phyloP scores from a whole-genome alignment of 441 rosid species.

The Erodium texanum region DNA sequence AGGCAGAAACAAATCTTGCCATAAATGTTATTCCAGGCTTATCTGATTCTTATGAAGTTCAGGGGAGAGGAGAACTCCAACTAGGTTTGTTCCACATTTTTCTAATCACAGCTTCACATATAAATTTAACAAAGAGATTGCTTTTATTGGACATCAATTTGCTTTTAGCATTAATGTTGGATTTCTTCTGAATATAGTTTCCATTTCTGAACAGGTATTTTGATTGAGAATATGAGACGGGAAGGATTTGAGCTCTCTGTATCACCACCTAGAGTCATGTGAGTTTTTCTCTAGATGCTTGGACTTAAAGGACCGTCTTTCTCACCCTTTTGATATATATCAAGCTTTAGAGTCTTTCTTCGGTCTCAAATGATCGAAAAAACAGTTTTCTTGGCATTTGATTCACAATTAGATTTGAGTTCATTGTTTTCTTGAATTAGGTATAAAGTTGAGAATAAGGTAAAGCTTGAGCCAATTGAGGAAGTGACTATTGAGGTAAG shows the following conservation, averaged over 20 bases:
- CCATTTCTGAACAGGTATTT: slow-evolving; percentile 47
- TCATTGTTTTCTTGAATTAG: slow-evolving; percentile 35
- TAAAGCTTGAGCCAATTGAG: slow-evolving; percentile 89
- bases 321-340: background rate
- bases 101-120: background rate
- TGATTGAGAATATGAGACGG: slow-evolving; percentile 95
- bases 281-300: slow-evolving; percentile 30
- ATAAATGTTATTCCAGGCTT: slow-evolving; percentile 81
- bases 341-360: background rate
- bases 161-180: background rate
- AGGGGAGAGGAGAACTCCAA: slow-evolving; percentile 98
- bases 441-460: slow-evolving; percentile 59
- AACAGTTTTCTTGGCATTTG: background rate
- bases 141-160: background rate
- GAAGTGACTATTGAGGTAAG: slow-evolving; percentile 81
- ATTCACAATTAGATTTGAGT: slow-evolving; percentile 6
- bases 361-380: background rate
- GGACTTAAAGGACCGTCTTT: slow-evolving; percentile 5
- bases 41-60: slow-evolving; percentile 86
- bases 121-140: background rate
- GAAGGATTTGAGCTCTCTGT: slow-evolving; percentile 94
- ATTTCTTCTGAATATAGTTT: slow-evolving; percentile 16
- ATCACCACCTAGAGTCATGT: slow-evolving; percentile 98
- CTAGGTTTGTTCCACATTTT: slow-evolving; percentile 45
- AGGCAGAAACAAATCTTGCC: slow-evolving; percentile 96